Conservation (phyloP, 495 filamentous ascomycete genomes). For the Haplographium delicatum region DNA sequence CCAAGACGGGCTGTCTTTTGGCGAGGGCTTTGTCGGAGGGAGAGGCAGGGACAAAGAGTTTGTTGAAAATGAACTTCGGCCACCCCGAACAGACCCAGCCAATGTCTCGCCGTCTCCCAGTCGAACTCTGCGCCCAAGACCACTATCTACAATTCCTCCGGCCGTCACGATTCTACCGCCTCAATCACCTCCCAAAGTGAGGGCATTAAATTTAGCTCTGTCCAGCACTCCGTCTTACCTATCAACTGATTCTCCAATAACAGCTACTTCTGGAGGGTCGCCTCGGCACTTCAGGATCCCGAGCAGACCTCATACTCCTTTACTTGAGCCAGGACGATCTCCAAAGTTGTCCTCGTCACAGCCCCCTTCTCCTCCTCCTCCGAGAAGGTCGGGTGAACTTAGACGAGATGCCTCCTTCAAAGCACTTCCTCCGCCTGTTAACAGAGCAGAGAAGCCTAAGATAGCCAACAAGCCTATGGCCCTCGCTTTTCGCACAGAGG, state of each 20-base stretch:
- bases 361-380: slow-evolving; percentile 50
- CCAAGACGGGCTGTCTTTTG: slow-evolving; percentile 7
- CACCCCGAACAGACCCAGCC: slow-evolving; percentile 9
- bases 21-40: not conserved
- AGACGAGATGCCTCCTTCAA: slow-evolving; percentile 35
- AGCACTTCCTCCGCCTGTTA: slow-evolving; percentile 68
- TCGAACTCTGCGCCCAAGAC: slow-evolving; percentile 7
- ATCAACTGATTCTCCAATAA: slow-evolving; percentile 39
- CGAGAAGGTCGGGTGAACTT: slow-evolving; percentile 46
- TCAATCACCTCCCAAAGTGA: slow-evolving; percentile 59
- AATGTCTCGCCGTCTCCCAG: slow-evolving; percentile 35
- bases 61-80: slow-evolving; percentile 5
- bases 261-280: slow-evolving; percentile 44
- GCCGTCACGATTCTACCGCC: slow-evolving; percentile 70
- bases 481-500: slow-evolving; percentile 25
- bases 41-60: slow-evolving; percentile 19
- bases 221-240: slow-evolving; percentile 36
- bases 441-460: slow-evolving; percentile 78
- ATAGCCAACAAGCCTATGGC: slow-evolving; percentile 46
- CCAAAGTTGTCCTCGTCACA: slow-evolving; percentile 35
- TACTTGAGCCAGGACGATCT: slow-evolving; percentile 38
- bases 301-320: slow-evolving; percentile 46
- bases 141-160: slow-evolving; percentile 35
- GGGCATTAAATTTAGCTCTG: slow-evolving; percentile 30
- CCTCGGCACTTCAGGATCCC: slow-evolving; percentile 47